A percentile compares a stretch with the other conserved stretches of the same genome.
Evolutionary conservation across 2,329 filamentous ascomycete genomes (phyloP).

Genomic region (Esteya vermicola): DNA sequence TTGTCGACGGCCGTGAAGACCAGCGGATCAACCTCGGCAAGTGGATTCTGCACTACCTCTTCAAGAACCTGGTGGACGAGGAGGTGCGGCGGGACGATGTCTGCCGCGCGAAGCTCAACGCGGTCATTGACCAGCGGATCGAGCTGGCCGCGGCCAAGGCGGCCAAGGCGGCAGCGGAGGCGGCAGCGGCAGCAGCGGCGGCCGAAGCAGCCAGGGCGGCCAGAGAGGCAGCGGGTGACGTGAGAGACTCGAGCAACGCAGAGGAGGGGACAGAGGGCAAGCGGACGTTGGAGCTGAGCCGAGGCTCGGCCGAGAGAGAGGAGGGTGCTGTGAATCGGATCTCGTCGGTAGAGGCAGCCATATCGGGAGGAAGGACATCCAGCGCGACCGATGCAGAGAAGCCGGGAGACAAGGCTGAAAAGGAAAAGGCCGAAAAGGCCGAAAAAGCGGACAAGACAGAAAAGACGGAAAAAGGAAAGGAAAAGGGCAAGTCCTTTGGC

Average conservation of each 20-base stretch:
- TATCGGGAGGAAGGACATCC: conserved; percentile 17
- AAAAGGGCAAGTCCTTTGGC: conserved; percentile 57
- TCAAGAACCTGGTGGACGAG: conserved; percentile 77
- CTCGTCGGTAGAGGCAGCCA: conserved; percentile 25
- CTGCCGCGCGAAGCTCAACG: conserved; percentile 55
- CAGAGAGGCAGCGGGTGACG: not conserved
- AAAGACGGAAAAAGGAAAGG: conserved; percentile 19
- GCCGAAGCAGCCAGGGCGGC: not conserved
- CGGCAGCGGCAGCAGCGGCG: not conserved
- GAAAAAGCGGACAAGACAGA: not conserved
- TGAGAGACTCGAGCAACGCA: not conserved
- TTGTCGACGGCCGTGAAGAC: conserved; percentile 70
- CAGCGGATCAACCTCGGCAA: conserved; percentile 95
- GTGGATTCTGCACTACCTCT: conserved; percentile 89
- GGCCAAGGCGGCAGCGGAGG: conserved; percentile 16
- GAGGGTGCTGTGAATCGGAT: conserved; percentile 67
- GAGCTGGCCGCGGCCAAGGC: conserved; percentile 31
- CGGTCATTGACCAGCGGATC: conserved; percentile 43
- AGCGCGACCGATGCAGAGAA: not conserved
- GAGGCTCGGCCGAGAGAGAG: conserved; percentile 47
- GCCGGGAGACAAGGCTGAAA: conserved; percentile 27
- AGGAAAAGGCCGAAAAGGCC: conserved; percentile 24
- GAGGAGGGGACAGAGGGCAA: conserved; percentile 26
- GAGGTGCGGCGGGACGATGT: conserved; percentile 70
- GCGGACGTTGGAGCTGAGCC: conserved; percentile 38